A percentile compares a stretch with the other conserved stretches of the same genome.
Conservation (phyloP, 2,329 filamentous ascomycete genomes). For the Calonectria leucothoes region DNA sequence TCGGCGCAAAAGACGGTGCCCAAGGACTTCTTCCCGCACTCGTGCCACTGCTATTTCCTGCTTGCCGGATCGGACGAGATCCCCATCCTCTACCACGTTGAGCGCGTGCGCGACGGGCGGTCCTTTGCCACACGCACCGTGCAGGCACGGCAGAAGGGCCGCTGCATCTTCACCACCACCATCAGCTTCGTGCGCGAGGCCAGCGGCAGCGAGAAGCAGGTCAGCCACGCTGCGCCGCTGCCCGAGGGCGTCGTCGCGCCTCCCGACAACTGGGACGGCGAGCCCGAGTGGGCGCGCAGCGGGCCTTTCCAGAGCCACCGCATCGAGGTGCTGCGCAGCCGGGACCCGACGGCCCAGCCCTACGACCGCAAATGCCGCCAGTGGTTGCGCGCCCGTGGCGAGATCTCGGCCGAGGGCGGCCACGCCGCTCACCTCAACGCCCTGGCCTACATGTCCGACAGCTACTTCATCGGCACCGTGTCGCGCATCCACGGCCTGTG, state of each 20-base stretch:
- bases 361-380: constrained; percentile 76
- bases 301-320: constrained; percentile 61
- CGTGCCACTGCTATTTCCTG: constrained; percentile 99
- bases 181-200: constrained; percentile 84
- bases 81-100: constrained; percentile 94
- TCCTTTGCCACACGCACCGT: constrained; percentile 94
- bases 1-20: constrained; percentile 91
- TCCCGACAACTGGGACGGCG: constrained; percentile 54
- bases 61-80: constrained; percentile 87
- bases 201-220: constrained; percentile 61
- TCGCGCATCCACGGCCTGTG: constrained; percentile 83
- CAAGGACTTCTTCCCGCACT: constrained; percentile 84
- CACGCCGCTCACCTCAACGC: constrained; percentile 86
- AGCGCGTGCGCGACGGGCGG: constrained; percentile 89
- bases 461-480: constrained; percentile 92
- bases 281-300: constrained; percentile 62
- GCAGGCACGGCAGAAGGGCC: constrained; percentile 90
- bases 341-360: constrained; percentile 60
- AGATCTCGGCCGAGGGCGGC: constrained; percentile 78
- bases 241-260: constrained; percentile 57
- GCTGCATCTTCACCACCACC: constrained; percentile 95
- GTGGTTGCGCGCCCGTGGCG: constrained; percentile 81
- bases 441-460: constrained; percentile 93
- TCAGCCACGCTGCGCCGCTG: constrained; percentile 75
- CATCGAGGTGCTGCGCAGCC: constrained; percentile 52